Conservation (phyloP, 257 asterid genomes). For the Scutellaria baicalensis region DNA sequence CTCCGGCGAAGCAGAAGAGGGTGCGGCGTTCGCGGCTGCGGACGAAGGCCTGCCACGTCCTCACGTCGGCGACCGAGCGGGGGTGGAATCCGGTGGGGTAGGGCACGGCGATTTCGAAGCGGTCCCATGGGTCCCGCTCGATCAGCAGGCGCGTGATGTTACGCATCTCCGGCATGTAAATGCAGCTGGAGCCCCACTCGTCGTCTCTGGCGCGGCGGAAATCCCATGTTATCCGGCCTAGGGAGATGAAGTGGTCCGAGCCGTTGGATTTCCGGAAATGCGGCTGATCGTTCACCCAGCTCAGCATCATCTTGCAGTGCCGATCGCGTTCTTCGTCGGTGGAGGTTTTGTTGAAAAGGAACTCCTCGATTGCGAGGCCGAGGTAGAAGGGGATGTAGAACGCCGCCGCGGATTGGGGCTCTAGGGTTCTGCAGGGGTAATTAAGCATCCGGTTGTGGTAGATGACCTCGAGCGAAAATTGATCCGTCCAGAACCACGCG, state of each 20-base stretch:
- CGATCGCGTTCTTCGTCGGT: conserved; percentile 53
- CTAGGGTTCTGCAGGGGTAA: conserved; percentile 45
- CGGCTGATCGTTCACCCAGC: conserved; percentile 50
- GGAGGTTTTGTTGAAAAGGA: conserved; percentile 31
- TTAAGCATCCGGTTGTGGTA: conserved; percentile 54
- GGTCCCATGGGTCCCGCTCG: conserved; percentile 72
- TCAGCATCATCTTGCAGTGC: conserved; percentile 44
- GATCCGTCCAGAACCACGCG: conserved; percentile 80
- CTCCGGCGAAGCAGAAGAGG: conserved; percentile 67
- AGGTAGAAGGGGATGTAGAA: conserved; percentile 72
- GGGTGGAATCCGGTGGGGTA: conserved; percentile 94
- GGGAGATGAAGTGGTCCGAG: conserved; percentile 63
- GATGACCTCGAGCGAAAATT: conserved; percentile 55
- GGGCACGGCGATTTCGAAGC: conserved; percentile 68
- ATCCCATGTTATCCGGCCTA: conserved; percentile 82
- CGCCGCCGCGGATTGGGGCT: conserved; percentile 49
- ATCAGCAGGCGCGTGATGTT: conserved; percentile 63
- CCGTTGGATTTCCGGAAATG: conserved; percentile 39
- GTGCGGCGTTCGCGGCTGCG: conserved; percentile 29
- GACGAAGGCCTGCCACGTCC: conserved; percentile 55
- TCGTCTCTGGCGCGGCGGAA: conserved; percentile 49
- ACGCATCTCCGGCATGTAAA: conserved; percentile 47
- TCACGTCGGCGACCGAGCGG: conserved; percentile 27
- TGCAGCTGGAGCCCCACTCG: conserved; percentile 76
- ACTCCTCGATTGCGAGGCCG: conserved; percentile 63